Base-by-base conservation (phyloP, 768 basidiomycete genomes). In the Boletus edulis region DNA sequence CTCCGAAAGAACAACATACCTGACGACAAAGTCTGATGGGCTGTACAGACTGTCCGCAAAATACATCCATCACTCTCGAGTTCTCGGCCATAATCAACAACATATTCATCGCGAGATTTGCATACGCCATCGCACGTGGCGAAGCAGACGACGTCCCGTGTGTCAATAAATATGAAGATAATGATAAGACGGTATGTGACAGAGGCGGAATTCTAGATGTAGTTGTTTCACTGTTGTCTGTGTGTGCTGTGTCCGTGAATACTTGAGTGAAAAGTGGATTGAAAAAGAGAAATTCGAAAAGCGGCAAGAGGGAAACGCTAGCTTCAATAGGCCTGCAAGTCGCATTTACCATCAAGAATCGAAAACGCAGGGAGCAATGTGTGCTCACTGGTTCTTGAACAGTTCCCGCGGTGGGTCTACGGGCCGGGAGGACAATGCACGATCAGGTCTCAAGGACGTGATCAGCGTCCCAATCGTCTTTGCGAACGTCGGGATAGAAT, bases 121-220 rank as follows among this genome's bases (percentile, higher is more conserved):
- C 85, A 66, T 89, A 89, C 3, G 81, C 79, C 41, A 81, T 73
- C 17, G 84, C 79, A 20, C 86, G 79, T 6, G 80, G 70, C 14
- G 84, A 82, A 3, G 78, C 75, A 1, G 79, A 72, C 5, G 87
- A 85, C 12, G 84, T 81, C 13, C 86, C 86, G 64, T 89, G 87
- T 2, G 84, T 80, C 50, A 87, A 68, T 46, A 88, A 62, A 70
- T 88, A 88, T 0, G 86, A 87, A 3, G 83, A 79, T 49, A 87
- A 64, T 5, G 82, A 79, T 44, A 88, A 62, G 12, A 85, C 64
- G 12, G 78, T 80, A 58, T 78, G 73, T 2, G 77, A 69, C 11
- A 79, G 67, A 6, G 79, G 76, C 0, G 76, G 60, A 7, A 67
- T 64, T 51, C 39, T 66, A 15, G 56, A 44, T 9, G 35, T 31